phyloP scores from a whole-genome alignment of 2,329 filamentous ascomycete species.

The Ophioceras dolichostomum region DNA sequence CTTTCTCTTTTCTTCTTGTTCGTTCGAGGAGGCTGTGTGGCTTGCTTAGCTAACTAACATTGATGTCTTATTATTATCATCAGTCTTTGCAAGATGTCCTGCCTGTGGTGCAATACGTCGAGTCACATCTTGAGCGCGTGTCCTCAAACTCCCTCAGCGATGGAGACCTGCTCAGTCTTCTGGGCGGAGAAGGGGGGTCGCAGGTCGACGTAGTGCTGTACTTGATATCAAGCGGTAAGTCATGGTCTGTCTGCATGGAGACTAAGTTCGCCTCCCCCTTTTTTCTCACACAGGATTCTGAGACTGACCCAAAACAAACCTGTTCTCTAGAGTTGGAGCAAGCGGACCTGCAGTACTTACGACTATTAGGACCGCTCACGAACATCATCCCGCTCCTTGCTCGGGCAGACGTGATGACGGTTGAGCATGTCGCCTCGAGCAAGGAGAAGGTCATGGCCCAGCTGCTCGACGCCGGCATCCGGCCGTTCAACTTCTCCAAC shows the following conservation, averaged over 20 bases:
- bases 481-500: conserved; percentile 53
- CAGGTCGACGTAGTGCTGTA: conserved; percentile 83
- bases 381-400: conserved; percentile 79
- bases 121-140: conserved; percentile 53
- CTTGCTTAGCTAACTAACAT: too few relatives aligned
- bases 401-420: conserved; percentile 57
- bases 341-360: conserved; percentile 62
- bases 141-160: conserved; percentile 55
- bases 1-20: too few relatives aligned
- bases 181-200: conserved; percentile 71
- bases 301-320: too few relatives aligned
- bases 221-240: conserved; percentile 58
- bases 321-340: too few relatives aligned
- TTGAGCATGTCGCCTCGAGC: conserved; percentile 40
- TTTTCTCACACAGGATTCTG: too few relatives aligned
- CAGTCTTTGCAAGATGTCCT: conserved; percentile 21
- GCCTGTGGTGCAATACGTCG: conserved; percentile 57
- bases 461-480: conserved; percentile 44
- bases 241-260: too few relatives aligned
- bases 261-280: too few relatives aligned
- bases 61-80: background rate
- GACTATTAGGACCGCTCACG: conserved; percentile 56
- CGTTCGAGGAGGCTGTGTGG: too few relatives aligned
- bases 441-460: conserved; percentile 48
- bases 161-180: conserved; percentile 60